Percentiles rank a stretch among this genome's conserved stretches.
phyloP scores from a whole-genome alignment of 2,329 filamentous ascomycete genomes.

The Calonectria multiphialidica region DNA sequence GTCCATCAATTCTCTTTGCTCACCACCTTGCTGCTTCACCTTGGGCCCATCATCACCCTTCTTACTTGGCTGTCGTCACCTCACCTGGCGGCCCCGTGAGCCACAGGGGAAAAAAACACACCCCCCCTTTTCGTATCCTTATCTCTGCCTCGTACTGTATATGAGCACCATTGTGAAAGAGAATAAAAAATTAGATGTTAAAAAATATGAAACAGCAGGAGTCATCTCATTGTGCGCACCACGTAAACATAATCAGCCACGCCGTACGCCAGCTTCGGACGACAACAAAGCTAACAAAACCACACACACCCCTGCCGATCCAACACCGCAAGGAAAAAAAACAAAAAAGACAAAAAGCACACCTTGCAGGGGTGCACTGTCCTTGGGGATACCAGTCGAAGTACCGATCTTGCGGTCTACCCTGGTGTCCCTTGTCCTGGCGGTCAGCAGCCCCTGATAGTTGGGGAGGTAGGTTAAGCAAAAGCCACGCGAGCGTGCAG shows the following conservation, averaged over 20 bases:
- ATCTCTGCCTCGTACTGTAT: neutral
- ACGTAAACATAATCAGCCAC: conserved; percentile 24
- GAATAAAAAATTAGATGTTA: neutral
- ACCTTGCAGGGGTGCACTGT: conserved; percentile 33
- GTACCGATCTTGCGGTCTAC: conserved; percentile 21
- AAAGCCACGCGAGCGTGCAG: conserved; percentile 23
- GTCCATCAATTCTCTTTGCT: conserved; percentile 12
- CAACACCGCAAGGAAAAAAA: conserved; percentile 33
- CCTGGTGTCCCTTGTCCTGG: conserved; percentile 8
- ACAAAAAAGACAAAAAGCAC: conserved; percentile 23
- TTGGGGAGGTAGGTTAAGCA: conserved; percentile 9
- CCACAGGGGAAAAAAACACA: neutral
- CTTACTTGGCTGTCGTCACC: neutral
- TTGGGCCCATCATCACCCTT: conserved; percentile 1
- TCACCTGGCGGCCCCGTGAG: conserved; percentile 8
- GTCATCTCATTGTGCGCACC: neutral
- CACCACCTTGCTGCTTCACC: conserved; percentile 17
- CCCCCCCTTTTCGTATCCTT: neutral
- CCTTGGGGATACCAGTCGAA: conserved; percentile 16
- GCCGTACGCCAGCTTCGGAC: conserved; percentile 19
- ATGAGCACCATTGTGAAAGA: neutral
- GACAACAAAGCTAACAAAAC: conserved; percentile 24
- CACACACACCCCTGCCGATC: conserved; percentile 41
- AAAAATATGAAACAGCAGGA: neutral
- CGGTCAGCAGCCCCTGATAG: conserved; percentile 19